These are phyloP conservation scores for Russula virescens DNA, from an alignment of 768 basidiomycete species.

Conservation along the genomic window DNA sequence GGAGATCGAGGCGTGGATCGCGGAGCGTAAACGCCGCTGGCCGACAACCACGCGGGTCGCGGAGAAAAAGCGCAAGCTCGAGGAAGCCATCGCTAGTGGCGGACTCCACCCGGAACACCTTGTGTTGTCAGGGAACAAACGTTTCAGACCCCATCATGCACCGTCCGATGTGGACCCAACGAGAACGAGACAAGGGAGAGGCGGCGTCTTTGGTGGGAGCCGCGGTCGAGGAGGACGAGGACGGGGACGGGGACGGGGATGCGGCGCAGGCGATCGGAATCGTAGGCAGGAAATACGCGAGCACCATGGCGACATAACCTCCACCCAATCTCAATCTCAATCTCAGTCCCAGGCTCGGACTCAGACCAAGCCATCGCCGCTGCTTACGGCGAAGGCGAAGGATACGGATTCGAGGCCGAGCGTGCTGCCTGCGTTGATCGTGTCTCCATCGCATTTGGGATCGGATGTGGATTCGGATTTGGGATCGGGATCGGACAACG, in stretches of 20 bases:
- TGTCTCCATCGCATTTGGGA: background rate
- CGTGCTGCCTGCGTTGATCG: constrained; percentile 6
- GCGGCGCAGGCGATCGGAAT: constrained; percentile 28
- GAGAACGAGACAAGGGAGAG: constrained; percentile 14
- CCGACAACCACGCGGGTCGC: constrained; percentile 63
- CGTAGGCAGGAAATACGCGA: background rate
- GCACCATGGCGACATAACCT: background rate
- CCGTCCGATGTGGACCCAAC: constrained; percentile 4
- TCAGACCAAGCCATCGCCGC: background rate
- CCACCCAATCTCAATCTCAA: background rate
- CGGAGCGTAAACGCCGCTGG: constrained; percentile 82
- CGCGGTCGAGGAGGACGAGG: constrained; percentile 27
- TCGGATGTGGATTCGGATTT: constrained; percentile 4
- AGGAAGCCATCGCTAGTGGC: constrained; percentile 77
- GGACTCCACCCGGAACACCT: constrained; percentile 53
- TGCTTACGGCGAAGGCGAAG: too few relatives aligned
- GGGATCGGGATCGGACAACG: constrained; percentile 30
- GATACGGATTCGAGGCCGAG: background rate
- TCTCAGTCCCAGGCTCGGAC: background rate
- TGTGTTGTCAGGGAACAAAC: constrained; percentile 40
- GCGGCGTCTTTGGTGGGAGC: constrained; percentile 9
- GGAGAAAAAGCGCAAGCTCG: constrained; percentile 75
- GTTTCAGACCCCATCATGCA: constrained; percentile 24
- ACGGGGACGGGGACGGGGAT: too few relatives aligned
- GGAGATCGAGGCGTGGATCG: constrained; percentile 77